Evolutionary conservation across 2,329 filamentous ascomycete species (phyloP).

Genomic region (Grosmannia clavigera): DNA sequence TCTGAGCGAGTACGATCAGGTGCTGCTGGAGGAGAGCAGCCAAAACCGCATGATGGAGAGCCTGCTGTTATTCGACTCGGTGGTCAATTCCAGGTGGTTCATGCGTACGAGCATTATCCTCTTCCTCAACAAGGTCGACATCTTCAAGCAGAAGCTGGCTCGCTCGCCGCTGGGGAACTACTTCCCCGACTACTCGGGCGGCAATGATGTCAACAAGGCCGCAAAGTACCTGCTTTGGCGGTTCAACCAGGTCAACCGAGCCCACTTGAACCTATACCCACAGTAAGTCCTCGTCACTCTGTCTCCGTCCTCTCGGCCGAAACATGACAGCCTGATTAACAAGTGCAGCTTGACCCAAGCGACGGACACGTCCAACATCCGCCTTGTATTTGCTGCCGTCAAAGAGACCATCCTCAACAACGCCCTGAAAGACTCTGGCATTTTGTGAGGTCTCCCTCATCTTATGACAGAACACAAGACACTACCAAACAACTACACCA

Average conservation of each 20-base stretch:
- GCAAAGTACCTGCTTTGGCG: constrained; percentile 97
- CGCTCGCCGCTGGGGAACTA: constrained; percentile 87
- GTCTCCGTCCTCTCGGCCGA: not conserved
- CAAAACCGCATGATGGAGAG: constrained; percentile 99
- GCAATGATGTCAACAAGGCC: constrained; percentile 94
- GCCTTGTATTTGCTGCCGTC: constrained; percentile 92
- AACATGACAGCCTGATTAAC: not conserved
- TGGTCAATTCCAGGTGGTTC: constrained; percentile 98
- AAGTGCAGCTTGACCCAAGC: constrained; percentile 80
- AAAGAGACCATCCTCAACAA: constrained; percentile 99
- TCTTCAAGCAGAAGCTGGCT: constrained; percentile 89
- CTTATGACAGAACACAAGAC: not conserved
- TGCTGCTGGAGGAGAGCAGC: constrained; percentile 89
- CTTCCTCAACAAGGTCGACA: constrained; percentile 97
- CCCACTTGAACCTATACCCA: constrained; percentile 91
- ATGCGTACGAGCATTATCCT: constrained; percentile 98
- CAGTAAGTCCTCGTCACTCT: constrained; percentile 53
- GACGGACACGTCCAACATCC: constrained; percentile 96
- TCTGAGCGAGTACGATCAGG: constrained; percentile 95
- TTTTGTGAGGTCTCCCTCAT: constrained; percentile 49
- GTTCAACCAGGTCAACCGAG: constrained; percentile 96
- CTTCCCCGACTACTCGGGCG: constrained; percentile 95
- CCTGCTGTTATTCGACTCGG: constrained; percentile 88
- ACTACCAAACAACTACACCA: not conserved
- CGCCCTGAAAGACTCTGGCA: constrained; percentile 93